Evolutionary conservation across 1,284 basidiomycete genomes (phyloP).

Genomic region (Volvariella surrecta): DNA sequence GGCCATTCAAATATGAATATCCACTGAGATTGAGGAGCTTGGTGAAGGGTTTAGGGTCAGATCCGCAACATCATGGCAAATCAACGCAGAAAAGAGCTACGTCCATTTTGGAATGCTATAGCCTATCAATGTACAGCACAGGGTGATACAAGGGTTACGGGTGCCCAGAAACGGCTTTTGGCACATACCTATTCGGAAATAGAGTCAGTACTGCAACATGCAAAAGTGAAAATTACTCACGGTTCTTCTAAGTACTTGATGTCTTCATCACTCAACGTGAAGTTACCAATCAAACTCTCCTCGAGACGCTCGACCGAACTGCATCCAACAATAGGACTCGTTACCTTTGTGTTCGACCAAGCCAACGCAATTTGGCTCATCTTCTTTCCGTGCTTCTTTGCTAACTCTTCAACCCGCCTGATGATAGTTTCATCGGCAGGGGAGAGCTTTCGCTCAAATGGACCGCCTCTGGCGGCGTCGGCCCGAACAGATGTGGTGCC

Average conservation of each 20-base stretch:
- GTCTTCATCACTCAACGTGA: not conserved
- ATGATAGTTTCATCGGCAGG: slow-evolving; percentile 27
- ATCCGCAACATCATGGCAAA: too few species aligned
- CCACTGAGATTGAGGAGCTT: too few species aligned
- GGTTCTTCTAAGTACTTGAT: not conserved
- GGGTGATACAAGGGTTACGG: too few species aligned
- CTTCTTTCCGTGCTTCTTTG: slow-evolving; percentile 24
- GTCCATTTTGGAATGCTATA: too few species aligned
- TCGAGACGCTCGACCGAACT: not conserved
- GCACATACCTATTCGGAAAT: too few species aligned
- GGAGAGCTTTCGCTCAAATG: slow-evolving; percentile 17
- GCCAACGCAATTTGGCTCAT: slow-evolving; percentile 35
- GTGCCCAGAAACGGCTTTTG: too few species aligned
- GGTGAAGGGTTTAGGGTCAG: too few species aligned
- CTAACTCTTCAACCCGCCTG: slow-evolving; percentile 31
- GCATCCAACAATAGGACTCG: slow-evolving; percentile 31
- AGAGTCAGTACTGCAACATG: too few species aligned
- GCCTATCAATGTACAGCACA: too few species aligned
- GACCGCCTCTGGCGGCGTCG: slow-evolving; percentile 19
- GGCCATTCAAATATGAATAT: too few species aligned
- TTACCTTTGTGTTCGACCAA: slow-evolving; percentile 27
- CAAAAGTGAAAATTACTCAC: too few species aligned
- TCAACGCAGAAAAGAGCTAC: too few species aligned
- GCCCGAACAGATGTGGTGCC: slow-evolving; percentile 14
- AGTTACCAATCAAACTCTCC: not conserved